Evolutionary conservation across 441 rosid species (phyloP), one percentile per base, ranked within the genome.

Genomic region (Daphne laureola): DNA sequence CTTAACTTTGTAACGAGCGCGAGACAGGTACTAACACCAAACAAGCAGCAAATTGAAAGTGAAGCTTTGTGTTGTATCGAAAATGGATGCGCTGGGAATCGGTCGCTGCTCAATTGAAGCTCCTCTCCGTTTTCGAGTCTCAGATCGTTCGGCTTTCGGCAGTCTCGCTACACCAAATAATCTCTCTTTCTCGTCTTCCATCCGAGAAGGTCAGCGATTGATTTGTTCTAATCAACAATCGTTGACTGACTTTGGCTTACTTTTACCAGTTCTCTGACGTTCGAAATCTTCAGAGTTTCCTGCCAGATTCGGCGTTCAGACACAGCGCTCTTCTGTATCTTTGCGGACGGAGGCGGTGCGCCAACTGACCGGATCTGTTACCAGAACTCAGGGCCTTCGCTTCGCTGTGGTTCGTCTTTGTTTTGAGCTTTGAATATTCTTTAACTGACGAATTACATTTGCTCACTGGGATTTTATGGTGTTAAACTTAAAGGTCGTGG

Each of bases 371-470:
- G 96, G 98, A 47, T 89, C 83, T 5, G 67, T 86, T 49, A 78
- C 78, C 58, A 69, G 27, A 67, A 61, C 82, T 2, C 78, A 80
- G 55, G 96, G 92, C 62, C 94, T 86, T 61, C 85, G 96, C 55
- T 89, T 92, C 48, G 98, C 94, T 14, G 73, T 92, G 63, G 98
- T 92, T 14, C 4, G 17, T 45, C 17, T 14, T 45, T 45, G 49
- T 45, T 16, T 45, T 49, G 35, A 18, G 13, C 25, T 11, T 47
- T 31, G 38, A 31, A 31, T 31, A 5, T 31, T 31, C 38, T 31
- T 31, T 31, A 31, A 25, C 4, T 18, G 17, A 23, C 49, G 15
- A 8, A 17, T 0, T 18, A 6, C 7, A 4, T 18, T 14, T 18
- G 2, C 26, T 21, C 13, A 3, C 3, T 49, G 27, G 52, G 27